A percentile compares a stretch with the other conserved stretches of the same genome.
phyloP scores from a whole-genome alignment of 805 yeast genomes.

The Zygosaccharomyces bisporus region DNA sequence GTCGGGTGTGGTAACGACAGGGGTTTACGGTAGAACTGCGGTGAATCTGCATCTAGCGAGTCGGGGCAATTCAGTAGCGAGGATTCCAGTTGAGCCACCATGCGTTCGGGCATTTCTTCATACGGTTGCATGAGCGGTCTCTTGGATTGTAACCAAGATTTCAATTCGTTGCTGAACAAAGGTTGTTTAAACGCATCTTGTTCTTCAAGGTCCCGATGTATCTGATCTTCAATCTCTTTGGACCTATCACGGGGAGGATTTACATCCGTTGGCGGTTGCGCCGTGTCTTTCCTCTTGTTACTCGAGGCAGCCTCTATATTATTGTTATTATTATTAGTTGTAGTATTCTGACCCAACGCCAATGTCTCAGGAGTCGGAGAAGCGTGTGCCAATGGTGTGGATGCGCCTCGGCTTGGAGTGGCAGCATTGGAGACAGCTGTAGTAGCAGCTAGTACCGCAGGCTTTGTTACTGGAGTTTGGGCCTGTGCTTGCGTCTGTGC shows the following conservation, averaged over 20 bases:
- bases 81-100: constrained; percentile 51
- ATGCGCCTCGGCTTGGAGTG: constrained; percentile 19
- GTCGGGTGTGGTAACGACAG: constrained; percentile 87
- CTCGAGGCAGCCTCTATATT: not conserved
- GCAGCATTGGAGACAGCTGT: constrained; percentile 27
- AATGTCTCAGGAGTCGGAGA: constrained; percentile 14
- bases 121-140: constrained; percentile 31
- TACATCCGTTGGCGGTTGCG: constrained; percentile 13
- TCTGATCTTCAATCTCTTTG: constrained; percentile 28
- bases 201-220: constrained; percentile 25
- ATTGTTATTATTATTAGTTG: not conserved
- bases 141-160: constrained; percentile 31
- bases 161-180: constrained; percentile 31
- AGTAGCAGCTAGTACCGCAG: constrained; percentile 23
- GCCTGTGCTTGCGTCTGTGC: constrained; percentile 28
- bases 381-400: constrained; percentile 25
- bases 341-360: constrained; percentile 8
- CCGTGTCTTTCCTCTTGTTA: constrained; percentile 10
- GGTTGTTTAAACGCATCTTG: constrained; percentile 30
- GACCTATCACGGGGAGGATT: constrained; percentile 31
- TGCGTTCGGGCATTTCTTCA: constrained; percentile 29
- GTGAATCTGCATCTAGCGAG: constrained; percentile 87
- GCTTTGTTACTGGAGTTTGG: constrained; percentile 10
- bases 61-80: constrained; percentile 90
- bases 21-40: constrained; percentile 50